Conservation (phyloP, 306 rosid genomes). For the Dalbergia cochinchinensis region DNA sequence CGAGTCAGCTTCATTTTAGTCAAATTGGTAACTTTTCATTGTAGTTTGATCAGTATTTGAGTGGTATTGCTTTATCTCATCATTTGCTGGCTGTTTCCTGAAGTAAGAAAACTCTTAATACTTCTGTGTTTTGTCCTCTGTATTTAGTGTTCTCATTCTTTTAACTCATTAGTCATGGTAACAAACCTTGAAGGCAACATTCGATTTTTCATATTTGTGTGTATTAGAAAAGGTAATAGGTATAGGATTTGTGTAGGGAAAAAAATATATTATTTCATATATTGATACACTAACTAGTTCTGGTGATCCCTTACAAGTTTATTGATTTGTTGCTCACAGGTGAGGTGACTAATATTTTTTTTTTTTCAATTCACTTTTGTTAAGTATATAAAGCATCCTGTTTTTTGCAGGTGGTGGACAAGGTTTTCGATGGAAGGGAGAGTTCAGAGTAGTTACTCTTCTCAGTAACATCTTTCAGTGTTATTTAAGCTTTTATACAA, state of each 20-base stretch:
- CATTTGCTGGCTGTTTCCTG: neutral
- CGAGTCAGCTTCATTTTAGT: neutral
- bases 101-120: slow-evolving; percentile 9
- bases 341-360: slow-evolving; percentile 31
- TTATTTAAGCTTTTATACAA: slow-evolving; percentile 31
- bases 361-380: slow-evolving; percentile 24
- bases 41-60: neutral
- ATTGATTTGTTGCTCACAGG: slow-evolving; percentile 1
- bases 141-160: slow-evolving; percentile 9
- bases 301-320: slow-evolving; percentile 29
- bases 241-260: slow-evolving; percentile 10
- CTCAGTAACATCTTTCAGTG: slow-evolving; percentile 24
- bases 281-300: neutral
- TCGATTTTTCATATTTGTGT: slow-evolving; percentile 20
- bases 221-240: neutral
- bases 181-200: slow-evolving; percentile 11
- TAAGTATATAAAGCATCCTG: slow-evolving; percentile 33
- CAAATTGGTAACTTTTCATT: neutral
- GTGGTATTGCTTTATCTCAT: slow-evolving; percentile 2
- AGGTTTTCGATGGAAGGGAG: slow-evolving; percentile 55
- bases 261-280: neutral
- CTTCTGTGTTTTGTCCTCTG: neutral
- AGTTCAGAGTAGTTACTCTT: slow-evolving; percentile 62
- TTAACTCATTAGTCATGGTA: neutral
- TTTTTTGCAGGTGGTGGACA: slow-evolving; percentile 63